These are phyloP conservation scores for Sclerotinia borealis DNA, from an alignment of 2,329 filamentous ascomycete genomes.

Conservation along the genomic window DNA sequence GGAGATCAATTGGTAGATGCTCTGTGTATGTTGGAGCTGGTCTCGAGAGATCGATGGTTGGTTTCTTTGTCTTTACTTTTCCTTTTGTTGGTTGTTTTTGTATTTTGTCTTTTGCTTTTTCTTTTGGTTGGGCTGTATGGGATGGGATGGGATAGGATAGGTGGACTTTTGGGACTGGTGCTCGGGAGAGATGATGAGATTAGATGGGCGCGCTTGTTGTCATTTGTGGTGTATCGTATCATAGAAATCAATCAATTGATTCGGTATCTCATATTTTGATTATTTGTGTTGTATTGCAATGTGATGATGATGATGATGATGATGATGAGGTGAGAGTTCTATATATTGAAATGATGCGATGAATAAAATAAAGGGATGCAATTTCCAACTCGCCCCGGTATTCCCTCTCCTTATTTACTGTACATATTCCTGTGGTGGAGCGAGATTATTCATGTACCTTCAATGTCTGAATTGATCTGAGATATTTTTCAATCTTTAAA, in stretches of 20 bases:
- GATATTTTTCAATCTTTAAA: too few species aligned
- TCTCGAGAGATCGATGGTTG: not conserved
- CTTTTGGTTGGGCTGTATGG: not conserved
- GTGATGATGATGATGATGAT: not conserved
- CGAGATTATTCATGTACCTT: too few species aligned
- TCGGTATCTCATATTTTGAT: not conserved
- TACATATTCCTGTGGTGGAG: too few species aligned
- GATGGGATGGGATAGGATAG: not conserved
- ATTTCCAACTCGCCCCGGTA: too few species aligned
- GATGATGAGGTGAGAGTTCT: not conserved
- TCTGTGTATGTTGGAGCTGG: not conserved
- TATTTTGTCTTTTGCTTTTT: not conserved
- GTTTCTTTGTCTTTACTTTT: slow-evolving; percentile 1
- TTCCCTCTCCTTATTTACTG: too few species aligned
- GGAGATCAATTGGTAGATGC: not conserved
- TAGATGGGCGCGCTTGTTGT: not conserved
- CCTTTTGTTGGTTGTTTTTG: not conserved
- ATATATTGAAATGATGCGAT: not conserved
- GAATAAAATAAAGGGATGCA: too few species aligned
- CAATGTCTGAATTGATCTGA: too few species aligned
- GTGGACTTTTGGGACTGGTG: too few species aligned
- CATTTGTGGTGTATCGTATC: not conserved
- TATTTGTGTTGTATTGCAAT: not conserved
- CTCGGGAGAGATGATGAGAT: too few species aligned
- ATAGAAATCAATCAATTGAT: not conserved